These are phyloP conservation scores for Phlegmacium glaucopus DNA, from an alignment of 768 basidiomycete genomes.

Conservation along the genomic window DNA sequence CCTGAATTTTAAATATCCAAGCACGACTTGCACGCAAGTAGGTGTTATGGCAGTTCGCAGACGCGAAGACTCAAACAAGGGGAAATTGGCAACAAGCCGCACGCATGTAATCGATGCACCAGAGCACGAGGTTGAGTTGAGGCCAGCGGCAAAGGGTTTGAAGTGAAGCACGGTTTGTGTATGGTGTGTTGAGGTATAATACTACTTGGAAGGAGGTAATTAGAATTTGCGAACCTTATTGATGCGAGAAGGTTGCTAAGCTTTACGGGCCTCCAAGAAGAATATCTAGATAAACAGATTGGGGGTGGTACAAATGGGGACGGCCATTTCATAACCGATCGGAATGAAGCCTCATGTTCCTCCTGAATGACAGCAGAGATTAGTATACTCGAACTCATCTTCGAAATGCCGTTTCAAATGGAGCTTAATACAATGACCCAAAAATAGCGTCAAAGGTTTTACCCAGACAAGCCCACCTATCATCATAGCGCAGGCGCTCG, in stretches of 20 bases:
- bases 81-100: constrained; percentile 34
- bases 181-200: constrained; percentile 17
- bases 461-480: no score
- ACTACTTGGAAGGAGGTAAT: constrained; percentile 14
- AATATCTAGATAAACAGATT: constrained; percentile 21
- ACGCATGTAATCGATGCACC: constrained; percentile 40
- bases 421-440: no score
- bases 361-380: constrained; percentile 19
- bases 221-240: constrained; percentile 26
- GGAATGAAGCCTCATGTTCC: constrained; percentile 38
- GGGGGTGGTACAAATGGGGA: constrained; percentile 28
- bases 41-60: constrained; percentile 11
- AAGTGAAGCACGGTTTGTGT: constrained; percentile 14
- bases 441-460: no score
- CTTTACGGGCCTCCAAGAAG: constrained; percentile 26
- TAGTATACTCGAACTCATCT: constrained; percentile 15
- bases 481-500: background rate
- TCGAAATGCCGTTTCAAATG: background rate
- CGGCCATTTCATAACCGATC: constrained; percentile 32
- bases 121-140: constrained; percentile 32
- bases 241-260: constrained; percentile 24
- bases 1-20: constrained; percentile 42
- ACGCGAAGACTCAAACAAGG: constrained; percentile 37
- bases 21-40: constrained; percentile 20
- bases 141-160: constrained; percentile 15